These are phyloP conservation scores for Neofusicoccum sp. DNA, from an alignment of 2,329 filamentous ascomycete species.

Conservation along the genomic window DNA sequence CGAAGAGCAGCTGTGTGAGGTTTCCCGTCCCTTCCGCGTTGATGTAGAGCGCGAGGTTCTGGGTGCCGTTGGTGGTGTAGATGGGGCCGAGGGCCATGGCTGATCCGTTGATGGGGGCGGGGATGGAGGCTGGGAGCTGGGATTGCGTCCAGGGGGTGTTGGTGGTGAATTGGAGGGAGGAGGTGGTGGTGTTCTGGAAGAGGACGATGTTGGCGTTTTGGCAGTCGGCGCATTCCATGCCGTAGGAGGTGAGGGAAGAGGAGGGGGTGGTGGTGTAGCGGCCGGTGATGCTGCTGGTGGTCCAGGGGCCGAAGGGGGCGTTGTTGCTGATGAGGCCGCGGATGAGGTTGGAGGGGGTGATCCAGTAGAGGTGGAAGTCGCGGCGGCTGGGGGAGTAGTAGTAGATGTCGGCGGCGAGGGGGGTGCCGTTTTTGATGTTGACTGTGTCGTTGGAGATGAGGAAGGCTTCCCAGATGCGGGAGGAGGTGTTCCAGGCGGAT, in stretches of 20 bases:
- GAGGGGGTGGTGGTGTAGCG: neutral
- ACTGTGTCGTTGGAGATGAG: neutral
- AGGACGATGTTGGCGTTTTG: neutral
- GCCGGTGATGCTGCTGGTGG: neutral
- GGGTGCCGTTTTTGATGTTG: conserved; percentile 9
- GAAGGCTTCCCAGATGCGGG: neutral
- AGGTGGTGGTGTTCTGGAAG: neutral
- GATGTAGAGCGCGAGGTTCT: neutral
- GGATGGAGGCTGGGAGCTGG: too few relatives aligned
- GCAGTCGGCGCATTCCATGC: conserved; percentile 3
- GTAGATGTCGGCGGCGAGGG: neutral
- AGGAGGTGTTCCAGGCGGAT: conserved; percentile 2
- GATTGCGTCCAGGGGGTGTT: neutral
- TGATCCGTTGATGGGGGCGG: neutral
- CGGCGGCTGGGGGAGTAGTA: neutral
- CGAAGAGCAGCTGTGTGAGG: neutral
- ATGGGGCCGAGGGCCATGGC: neutral
- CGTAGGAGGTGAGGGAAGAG: neutral
- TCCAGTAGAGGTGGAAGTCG: neutral
- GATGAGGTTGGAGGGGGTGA: neutral
- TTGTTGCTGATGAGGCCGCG: neutral
- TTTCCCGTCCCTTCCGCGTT: neutral
- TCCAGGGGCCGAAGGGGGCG: neutral
- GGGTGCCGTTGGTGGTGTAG: neutral
- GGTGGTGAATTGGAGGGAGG: neutral